Conservation (phyloP, 2,329 filamentous ascomycete genomes). For the Claviceps capensis region DNA sequence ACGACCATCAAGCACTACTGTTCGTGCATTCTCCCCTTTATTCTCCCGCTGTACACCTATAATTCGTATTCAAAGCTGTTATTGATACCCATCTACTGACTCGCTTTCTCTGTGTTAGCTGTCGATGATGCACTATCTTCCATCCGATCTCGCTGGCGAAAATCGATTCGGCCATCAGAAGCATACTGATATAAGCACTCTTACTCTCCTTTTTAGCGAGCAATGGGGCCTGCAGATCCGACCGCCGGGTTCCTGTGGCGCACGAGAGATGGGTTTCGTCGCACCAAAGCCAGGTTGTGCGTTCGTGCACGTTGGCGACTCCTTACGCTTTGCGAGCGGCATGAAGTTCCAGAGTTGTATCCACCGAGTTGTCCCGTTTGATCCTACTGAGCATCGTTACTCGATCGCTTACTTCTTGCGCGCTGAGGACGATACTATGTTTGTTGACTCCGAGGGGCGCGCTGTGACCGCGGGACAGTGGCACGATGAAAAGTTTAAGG, state of each 20-base stretch:
- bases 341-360: constrained; percentile 42
- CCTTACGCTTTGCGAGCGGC: constrained; percentile 39
- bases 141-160: constrained; percentile 26
- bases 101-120: constrained; percentile 11
- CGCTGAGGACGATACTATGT: constrained; percentile 41
- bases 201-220: constrained; percentile 41
- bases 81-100: neutral
- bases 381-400: constrained; percentile 40
- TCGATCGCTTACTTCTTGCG: constrained; percentile 45
- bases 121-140: constrained; percentile 42
- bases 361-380: constrained; percentile 41
- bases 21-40: neutral
- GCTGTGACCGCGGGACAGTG: constrained; percentile 38
- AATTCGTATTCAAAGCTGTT: neutral
- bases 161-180: constrained; percentile 38
- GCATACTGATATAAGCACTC: constrained; percentile 42
- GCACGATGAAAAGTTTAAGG: constrained; percentile 42
- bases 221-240: constrained; percentile 45
- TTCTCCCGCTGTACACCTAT: neutral
- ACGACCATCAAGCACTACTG: constrained; percentile 31
- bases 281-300: constrained; percentile 36
- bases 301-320: constrained; percentile 46
- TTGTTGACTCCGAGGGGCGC: constrained; percentile 39
- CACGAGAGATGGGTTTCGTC: constrained; percentile 38
- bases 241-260: constrained; percentile 27